A percentile compares a stretch with the other conserved stretches of the same genome.
Conservation (phyloP, 169 alveolate species). For the Eimeria acervulina region DNA sequence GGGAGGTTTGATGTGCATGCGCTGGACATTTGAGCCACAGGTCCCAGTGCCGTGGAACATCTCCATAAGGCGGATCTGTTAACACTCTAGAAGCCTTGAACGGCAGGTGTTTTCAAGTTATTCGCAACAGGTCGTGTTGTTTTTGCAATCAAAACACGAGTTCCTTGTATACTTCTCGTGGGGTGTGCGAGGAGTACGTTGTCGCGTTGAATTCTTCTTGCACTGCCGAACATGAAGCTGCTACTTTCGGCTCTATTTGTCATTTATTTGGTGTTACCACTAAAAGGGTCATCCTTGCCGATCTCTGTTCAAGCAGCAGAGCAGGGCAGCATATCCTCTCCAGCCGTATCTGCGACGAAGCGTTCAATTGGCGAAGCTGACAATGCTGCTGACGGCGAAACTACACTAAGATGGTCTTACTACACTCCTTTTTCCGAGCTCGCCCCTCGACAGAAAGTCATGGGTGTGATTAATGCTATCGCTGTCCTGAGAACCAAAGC, state of each 20-base stretch:
- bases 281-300: not conserved
- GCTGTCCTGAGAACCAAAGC: constrained; percentile 66
- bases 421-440: constrained; percentile 21
- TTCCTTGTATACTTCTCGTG: not conserved
- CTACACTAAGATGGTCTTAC: constrained; percentile 18
- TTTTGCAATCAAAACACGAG: not conserved
- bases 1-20: not conserved
- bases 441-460: constrained; percentile 65
- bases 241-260: not conserved
- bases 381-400: not conserved
- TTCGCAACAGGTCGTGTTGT: not conserved
- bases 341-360: not conserved
- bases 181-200: not conserved
- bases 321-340: not conserved
- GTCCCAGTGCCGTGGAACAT: constrained; percentile 19
- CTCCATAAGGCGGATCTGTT: constrained; percentile 6
- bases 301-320: not conserved
- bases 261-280: not conserved
- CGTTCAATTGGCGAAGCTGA: constrained; percentile 15
- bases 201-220: not conserved
- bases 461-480: constrained; percentile 62
- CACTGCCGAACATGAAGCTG: constrained; percentile 13
- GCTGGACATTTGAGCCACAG: not conserved
- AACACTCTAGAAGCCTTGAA: not conserved
- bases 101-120: not conserved